Percentiles rank a stretch among this genome's conserved stretches.
These are phyloP conservation scores for Pezicula rhizophila DNA, from an alignment of 2,329 filamentous ascomycete species.

Conservation along the genomic window DNA sequence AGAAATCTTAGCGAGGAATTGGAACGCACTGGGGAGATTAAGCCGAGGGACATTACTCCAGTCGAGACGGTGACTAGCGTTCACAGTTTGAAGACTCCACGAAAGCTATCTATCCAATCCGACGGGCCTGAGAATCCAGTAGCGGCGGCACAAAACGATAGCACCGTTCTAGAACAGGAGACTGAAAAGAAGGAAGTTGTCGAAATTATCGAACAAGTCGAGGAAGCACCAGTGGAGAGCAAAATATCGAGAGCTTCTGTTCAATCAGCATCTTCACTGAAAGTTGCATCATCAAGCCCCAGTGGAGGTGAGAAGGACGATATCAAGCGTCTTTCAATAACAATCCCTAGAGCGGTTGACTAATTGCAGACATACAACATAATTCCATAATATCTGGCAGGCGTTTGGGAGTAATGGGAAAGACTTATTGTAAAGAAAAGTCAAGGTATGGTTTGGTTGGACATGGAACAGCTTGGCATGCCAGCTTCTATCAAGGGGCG, in stretches of 20 bases:
- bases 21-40: slow-evolving; percentile 22
- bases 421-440: too few relatives aligned
- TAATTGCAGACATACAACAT: slow-evolving; percentile 3
- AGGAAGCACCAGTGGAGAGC: slow-evolving; percentile 4
- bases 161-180: slow-evolving; percentile 4
- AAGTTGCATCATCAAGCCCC: slow-evolving; percentile 5
- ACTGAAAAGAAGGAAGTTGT: neutral
- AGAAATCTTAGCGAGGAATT: slow-evolving; percentile 23
- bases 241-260: slow-evolving; percentile 13
- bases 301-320: slow-evolving; percentile 22
- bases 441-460: too few relatives aligned
- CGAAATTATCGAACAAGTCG: neutral
- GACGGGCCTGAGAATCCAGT: neutral
- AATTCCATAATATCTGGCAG: neutral
- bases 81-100: neutral
- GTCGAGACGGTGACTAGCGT: slow-evolving; percentile 9
- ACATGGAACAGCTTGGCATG: too few relatives aligned
- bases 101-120: slow-evolving; percentile 1
- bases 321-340: slow-evolving; percentile 29
- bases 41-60: slow-evolving; percentile 25
- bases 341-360: slow-evolving; percentile 29
- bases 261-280: slow-evolving; percentile 16
- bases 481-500: too few relatives aligned
- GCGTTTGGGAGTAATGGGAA: too few relatives aligned
- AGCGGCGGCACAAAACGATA: slow-evolving; percentile 12